These are phyloP conservation scores for Euphrasia confusa DNA, from an alignment of 257 asterid species.

Conservation along the genomic window DNA sequence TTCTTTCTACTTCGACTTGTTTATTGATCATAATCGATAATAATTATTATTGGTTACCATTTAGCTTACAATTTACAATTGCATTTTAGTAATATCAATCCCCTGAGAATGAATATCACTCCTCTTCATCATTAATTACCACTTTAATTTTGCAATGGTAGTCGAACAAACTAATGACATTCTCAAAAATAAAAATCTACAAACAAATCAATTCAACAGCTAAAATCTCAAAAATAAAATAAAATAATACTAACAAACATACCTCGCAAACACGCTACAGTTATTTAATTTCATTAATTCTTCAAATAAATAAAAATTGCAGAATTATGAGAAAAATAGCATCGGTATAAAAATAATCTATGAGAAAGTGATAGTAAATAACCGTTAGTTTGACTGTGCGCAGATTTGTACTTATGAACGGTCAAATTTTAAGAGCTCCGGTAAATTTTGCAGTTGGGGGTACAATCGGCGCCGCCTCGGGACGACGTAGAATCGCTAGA, in stretches of 20 bases:
- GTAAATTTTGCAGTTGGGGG: background rate
- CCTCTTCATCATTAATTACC: too few relatives aligned
- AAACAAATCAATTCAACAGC: background rate
- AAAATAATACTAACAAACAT: background rate
- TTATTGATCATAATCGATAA: background rate
- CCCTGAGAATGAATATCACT: too few relatives aligned
- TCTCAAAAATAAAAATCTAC: too few relatives aligned
- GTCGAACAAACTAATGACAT: too few relatives aligned
- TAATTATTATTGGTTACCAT: too few relatives aligned
- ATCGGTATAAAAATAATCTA: conserved; percentile 20
- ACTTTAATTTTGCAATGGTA: too few relatives aligned
- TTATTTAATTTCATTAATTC: conserved; percentile 4
- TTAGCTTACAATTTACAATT: too few relatives aligned
- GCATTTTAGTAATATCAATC: too few relatives aligned
- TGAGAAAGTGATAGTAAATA: conserved; percentile 14
- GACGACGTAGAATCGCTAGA: conserved; percentile 47
- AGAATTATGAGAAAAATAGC: background rate
- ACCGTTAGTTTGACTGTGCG: conserved; percentile 18
- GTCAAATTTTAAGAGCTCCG: conserved; percentile 11
- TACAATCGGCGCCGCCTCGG: conserved; percentile 30
- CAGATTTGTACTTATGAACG: background rate
- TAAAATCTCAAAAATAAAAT: background rate
- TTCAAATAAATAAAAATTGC: background rate
- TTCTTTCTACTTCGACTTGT: background rate
- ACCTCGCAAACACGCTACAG: background rate